Evolutionary conservation across 495 filamentous ascomycete species (phyloP), one percentile per base, ranked within the genome.

Genomic region (Rostrohypoxylon terebratum): DNA sequence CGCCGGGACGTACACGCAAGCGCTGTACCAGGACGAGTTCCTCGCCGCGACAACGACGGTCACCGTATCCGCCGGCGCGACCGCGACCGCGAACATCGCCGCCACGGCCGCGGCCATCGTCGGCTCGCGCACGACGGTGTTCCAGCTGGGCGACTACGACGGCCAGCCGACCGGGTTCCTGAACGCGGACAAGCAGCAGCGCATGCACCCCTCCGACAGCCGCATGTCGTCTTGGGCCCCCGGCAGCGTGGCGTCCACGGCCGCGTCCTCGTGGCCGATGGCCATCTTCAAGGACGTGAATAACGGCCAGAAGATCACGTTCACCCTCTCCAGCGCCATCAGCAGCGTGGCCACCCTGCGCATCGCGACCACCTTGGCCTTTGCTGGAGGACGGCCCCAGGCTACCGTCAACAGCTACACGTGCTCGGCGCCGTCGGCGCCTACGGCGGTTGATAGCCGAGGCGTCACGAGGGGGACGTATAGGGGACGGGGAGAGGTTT

Each of bases 401-500:
- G 75, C 74, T 21, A 66, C 42, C n/a, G 77, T 79, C 6, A 80
- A 80, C 59, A 59, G 63, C 21, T 78, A 68, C 65, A 38, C 64
- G 5, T 75, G 70, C 34, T 0, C 68, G 4, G 68, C 77, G 3
- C 74, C 76, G 20, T 66, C 70, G 1, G 76, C 77, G 11, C 75
- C 73, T 13, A 74, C 77, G 4, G 70, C 76, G 44, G 83, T 89
- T 36, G 81, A 88, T 69, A 83, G 80, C 9, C 80, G 87, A 0
- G 87, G 87, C 5, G 81, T 88, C 9, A 89, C 87, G 13, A 75
- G 87, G 18, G 86, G 87, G 8, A 84, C 85, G 1, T 89, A 88
- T 64, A 74, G 85, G 0, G 86, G 87, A 0, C 77, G 78, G 45
- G 84, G 85, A 0, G 84, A 89, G 47, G 78, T 86, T 0, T 89